Conservation (phyloP, 306 rosid genomes). For the Castanea mollissima region DNA sequence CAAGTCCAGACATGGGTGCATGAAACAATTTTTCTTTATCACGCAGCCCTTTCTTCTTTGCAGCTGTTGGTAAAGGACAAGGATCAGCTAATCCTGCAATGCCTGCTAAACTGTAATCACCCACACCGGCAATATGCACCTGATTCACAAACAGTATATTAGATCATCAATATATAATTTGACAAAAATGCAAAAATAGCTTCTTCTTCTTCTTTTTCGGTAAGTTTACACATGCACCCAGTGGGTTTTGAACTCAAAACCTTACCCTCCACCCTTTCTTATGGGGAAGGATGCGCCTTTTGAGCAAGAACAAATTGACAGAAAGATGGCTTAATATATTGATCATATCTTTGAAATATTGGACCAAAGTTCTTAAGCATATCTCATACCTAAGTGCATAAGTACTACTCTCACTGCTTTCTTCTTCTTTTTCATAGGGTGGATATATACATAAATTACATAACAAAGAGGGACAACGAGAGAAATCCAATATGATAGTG, state of each 20-base stretch:
- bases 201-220: too few relatives aligned
- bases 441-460: background rate
- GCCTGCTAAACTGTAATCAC: conserved; percentile 71
- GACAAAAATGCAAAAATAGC: background rate
- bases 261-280: too few relatives aligned
- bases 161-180: conserved; percentile 9
- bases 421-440: background rate
- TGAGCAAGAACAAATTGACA: too few relatives aligned
- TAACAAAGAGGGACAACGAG: background rate
- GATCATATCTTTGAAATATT: background rate
- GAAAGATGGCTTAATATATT: background rate
- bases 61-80: conserved; percentile 96
- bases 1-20: conserved; percentile 97
- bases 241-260: too few relatives aligned
- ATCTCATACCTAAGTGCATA: background rate
- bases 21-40: conserved; percentile 87
- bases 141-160: conserved; percentile 38
- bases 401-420: background rate
- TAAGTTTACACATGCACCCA: too few relatives aligned
- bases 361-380: background rate
- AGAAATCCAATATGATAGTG: background rate
- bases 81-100: conserved; percentile 75
- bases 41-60: conserved; percentile 95
- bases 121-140: conserved; percentile 97
- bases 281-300: too few relatives aligned